phyloP scores from a whole-genome alignment of 805 yeast species.

The Hanseniaspora valbyensis region DNA sequence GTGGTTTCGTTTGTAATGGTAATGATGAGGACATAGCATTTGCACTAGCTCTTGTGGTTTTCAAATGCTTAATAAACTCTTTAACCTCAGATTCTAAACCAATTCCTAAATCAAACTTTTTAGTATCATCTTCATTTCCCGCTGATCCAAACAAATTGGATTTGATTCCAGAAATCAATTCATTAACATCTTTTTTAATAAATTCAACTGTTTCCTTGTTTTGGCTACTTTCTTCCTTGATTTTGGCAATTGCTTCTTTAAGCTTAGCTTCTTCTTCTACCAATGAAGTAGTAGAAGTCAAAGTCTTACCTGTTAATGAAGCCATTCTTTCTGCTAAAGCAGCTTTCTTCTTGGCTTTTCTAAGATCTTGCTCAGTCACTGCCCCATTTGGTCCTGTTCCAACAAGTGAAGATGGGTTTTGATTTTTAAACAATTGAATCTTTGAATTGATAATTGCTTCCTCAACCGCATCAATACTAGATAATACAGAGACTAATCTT shows the following conservation, averaged over 20 bases:
- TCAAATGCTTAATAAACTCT: constrained; percentile 48
- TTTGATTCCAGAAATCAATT: constrained; percentile 38
- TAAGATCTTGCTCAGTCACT: constrained; percentile 70
- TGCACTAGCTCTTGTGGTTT: constrained; percentile 21
- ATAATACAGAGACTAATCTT: constrained; percentile 59
- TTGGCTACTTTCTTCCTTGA: constrained; percentile 43
- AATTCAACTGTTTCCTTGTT: constrained; percentile 57
- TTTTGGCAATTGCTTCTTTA: constrained; percentile 40
- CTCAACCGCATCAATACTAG: constrained; percentile 52
- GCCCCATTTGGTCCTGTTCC: constrained; percentile 86
- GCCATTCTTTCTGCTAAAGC: constrained; percentile 80
- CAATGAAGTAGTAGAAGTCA: constrained; percentile 32
- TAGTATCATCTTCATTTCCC: constrained; percentile 40
- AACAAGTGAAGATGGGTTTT: constrained; percentile 57
- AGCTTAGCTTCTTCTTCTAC: constrained; percentile 33
- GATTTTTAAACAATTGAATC: constrained; percentile 50
- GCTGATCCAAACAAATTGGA: constrained; percentile 24
- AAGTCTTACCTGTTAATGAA: constrained; percentile 70
- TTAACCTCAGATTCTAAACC: constrained; percentile 64
- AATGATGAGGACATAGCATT: too few species aligned
- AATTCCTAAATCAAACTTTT: constrained; percentile 72
- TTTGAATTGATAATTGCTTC: constrained; percentile 56
- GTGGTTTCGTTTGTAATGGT: too few species aligned
- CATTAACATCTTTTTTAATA: constrained; percentile 58
- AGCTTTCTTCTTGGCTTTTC: constrained; percentile 71